phyloP scores from a whole-genome alignment of 352 stramenopile genomes.

The Halophytophthora batemanensis region DNA sequence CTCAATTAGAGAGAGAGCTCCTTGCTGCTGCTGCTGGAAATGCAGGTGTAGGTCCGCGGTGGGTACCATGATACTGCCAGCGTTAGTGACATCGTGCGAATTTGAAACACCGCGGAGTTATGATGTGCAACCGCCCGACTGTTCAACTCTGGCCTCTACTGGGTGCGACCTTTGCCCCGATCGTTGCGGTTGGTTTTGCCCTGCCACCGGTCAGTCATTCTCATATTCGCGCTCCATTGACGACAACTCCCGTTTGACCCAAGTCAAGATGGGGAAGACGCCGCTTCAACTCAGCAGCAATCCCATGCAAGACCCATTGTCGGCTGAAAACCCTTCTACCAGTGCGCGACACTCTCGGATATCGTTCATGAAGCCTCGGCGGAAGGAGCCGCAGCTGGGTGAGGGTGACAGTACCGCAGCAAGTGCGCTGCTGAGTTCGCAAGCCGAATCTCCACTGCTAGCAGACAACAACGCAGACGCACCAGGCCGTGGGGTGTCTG shows the following conservation, averaged over 20 bases:
- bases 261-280: constrained; percentile 18
- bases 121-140: too few species aligned
- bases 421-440: constrained; percentile 13
- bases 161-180: too few species aligned
- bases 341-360: constrained; percentile 10
- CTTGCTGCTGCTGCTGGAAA: too few species aligned
- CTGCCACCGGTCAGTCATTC: constrained; percentile 6
- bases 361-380: constrained; percentile 19
- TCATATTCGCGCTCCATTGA: constrained; percentile 1
- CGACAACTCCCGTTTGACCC: not conserved
- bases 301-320: not conserved
- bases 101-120: too few species aligned
- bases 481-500: not conserved
- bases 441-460: constrained; percentile 39
- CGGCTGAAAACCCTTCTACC: constrained; percentile 8
- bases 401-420: constrained; percentile 1
- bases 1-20: too few species aligned
- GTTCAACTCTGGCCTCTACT: too few species aligned
- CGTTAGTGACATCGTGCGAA: too few species aligned
- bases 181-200: constrained; percentile 9
- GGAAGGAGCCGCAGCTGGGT: constrained; percentile 9
- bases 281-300: constrained; percentile 11
- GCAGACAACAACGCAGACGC: constrained; percentile 8
- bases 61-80: too few species aligned
- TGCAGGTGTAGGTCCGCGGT: too few species aligned